Conservation (phyloP, 192 early-diverging fungal genomes). For the Gigaspora rosea region DNA sequence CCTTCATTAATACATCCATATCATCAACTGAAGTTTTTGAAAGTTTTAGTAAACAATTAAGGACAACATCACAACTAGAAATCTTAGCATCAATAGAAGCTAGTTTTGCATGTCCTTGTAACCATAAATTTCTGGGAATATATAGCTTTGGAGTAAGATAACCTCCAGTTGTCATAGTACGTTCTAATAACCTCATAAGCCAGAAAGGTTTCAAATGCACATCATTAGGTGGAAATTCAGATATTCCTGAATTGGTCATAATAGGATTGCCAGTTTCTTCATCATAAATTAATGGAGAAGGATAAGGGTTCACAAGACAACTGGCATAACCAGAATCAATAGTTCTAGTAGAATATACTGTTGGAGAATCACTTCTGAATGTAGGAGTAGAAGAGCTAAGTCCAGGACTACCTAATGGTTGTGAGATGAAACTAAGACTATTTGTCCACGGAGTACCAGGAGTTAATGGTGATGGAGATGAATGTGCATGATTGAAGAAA, state of each 20-base stretch:
- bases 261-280: not conserved
- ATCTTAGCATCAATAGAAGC: constrained; percentile 41
- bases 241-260: not conserved
- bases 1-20: constrained; percentile 37
- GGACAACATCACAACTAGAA: constrained; percentile 40
- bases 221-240: constrained; percentile 39
- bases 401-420: constrained; percentile 14
- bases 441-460: constrained; percentile 25
- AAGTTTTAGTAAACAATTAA: constrained; percentile 34
- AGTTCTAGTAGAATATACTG: not conserved
- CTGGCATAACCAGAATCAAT: constrained; percentile 21
- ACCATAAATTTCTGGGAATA: constrained; percentile 44
- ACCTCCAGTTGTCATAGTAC: constrained; percentile 44
- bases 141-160: constrained; percentile 46
- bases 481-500: constrained; percentile 17
- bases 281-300: not conserved
- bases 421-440: constrained; percentile 14
- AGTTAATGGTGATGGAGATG: not conserved
- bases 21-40: constrained; percentile 23
- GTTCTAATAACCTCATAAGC: constrained; percentile 45
- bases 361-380: constrained; percentile 1
- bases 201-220: constrained; percentile 44
- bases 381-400: not conserved
- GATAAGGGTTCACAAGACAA: not conserved
- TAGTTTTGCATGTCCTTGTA: constrained; percentile 41